Evolutionary conservation across 192 early-diverging fungal genomes (phyloP).

Genomic region (Podila minutissima): DNA sequence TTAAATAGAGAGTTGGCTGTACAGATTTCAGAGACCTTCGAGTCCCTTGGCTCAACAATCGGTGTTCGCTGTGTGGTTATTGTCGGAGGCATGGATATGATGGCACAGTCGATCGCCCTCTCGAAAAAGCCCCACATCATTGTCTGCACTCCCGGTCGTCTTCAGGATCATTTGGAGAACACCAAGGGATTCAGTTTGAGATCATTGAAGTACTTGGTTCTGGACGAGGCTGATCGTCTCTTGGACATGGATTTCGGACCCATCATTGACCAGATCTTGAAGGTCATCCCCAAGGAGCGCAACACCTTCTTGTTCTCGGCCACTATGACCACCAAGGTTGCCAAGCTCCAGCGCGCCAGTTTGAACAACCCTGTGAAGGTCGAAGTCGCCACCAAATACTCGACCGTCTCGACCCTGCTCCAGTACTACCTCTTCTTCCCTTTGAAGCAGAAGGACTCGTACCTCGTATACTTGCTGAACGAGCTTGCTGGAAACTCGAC

Average conservation of each 20-base stretch:
- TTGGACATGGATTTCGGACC: slow-evolving; percentile 96
- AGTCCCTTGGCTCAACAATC: slow-evolving; percentile 89
- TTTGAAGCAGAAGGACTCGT: slow-evolving; percentile 94
- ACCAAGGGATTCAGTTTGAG: slow-evolving; percentile 97
- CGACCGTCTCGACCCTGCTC: slow-evolving; percentile 90
- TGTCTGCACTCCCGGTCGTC: slow-evolving; percentile 94
- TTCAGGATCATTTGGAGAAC: slow-evolving; percentile 97
- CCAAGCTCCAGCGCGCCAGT: slow-evolving; percentile 93
- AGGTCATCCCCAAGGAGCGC: slow-evolving; percentile 91
- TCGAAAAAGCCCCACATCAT: slow-evolving; percentile 96
- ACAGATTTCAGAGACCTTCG: slow-evolving; percentile 94
- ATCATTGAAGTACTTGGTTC: slow-evolving; percentile 90
- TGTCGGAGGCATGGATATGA: slow-evolving; percentile 98
- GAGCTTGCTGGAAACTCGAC: slow-evolving; percentile 90
- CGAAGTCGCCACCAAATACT: slow-evolving; percentile 96
- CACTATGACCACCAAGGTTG: slow-evolving; percentile 98
- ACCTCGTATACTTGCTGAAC: slow-evolving; percentile 93
- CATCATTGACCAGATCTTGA: slow-evolving; percentile 95
- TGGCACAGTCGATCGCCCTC: slow-evolving; percentile 92
- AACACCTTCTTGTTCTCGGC: slow-evolving; percentile 96
- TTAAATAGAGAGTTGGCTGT: slow-evolving; percentile 87
- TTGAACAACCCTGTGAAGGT: slow-evolving; percentile 93
- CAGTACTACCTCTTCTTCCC: slow-evolving; percentile 99
- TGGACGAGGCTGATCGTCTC: slow-evolving; percentile 94
- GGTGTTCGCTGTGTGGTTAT: slow-evolving; percentile 93